Conservation (phyloP, 176 grass and related monocot genomes). For the Triticum urartu region DNA sequence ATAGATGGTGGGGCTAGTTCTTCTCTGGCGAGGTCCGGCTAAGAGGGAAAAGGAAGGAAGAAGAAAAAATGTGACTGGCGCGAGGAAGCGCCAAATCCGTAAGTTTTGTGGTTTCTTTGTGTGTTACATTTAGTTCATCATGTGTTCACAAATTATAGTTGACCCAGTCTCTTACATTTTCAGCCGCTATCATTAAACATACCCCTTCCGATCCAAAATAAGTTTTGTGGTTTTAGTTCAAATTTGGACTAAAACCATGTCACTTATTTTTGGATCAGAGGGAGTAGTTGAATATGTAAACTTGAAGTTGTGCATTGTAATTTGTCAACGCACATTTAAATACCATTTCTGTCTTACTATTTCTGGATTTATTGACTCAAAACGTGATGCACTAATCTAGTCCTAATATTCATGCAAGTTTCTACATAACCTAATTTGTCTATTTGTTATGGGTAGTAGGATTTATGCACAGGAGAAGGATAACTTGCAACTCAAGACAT, state of each 20-base stretch:
- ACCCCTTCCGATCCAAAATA: background rate
- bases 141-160: background rate
- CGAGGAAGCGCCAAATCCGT: background rate
- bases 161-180: background rate
- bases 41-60: too few relatives aligned
- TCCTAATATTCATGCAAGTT: background rate
- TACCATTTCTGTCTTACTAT: background rate
- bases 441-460: background rate
- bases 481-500: too few relatives aligned
- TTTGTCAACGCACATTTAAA: background rate
- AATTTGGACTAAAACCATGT: too few relatives aligned
- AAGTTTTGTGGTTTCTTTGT: background rate
- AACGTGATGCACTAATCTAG: background rate
- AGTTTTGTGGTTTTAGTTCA: too few relatives aligned
- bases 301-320: background rate
- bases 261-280: too few relatives aligned
- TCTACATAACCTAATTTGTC: background rate
- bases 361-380: background rate
- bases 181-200: background rate
- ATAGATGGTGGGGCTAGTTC: too few relatives aligned
- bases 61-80: too few relatives aligned
- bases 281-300: background rate
- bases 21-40: too few relatives aligned
- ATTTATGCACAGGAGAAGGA: too few relatives aligned
- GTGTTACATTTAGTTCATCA: constrained; percentile 8